A percentile compares a stretch with the other conserved stretches of the same genome.
Conservation (phyloP, 345 rosid species). For the Bruguiera gymnorhiza region DNA sequence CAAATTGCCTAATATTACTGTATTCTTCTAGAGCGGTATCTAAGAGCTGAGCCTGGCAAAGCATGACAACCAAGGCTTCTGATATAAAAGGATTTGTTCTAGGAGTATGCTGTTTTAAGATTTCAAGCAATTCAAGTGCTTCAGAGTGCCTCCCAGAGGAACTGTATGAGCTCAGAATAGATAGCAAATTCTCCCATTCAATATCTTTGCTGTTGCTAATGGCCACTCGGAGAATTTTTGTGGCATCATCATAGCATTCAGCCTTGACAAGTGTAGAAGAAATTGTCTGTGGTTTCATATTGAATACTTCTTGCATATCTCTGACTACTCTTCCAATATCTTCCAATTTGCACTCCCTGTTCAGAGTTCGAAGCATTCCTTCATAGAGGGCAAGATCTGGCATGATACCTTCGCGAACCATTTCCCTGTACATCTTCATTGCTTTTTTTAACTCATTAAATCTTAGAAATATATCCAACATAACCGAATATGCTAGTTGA, state of each 20-base stretch:
- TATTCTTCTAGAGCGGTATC: conserved; percentile 73
- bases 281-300: conserved; percentile 56
- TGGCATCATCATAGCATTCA: conserved; percentile 79
- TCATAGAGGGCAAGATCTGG: conserved; percentile 59
- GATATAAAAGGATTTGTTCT: conserved; percentile 49
- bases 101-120: conserved; percentile 50
- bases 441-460: conserved; percentile 61
- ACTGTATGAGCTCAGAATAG: conserved; percentile 72
- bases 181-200: conserved; percentile 53
- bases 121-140: conserved; percentile 76
- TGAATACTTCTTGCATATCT: conserved; percentile 66
- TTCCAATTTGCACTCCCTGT: conserved; percentile 50
- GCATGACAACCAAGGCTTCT: conserved; percentile 66
- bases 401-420: conserved; percentile 54
- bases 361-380: conserved; percentile 50
- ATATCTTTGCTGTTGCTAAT: conserved; percentile 50
- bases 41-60: conserved; percentile 63
- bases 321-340: conserved; percentile 55
- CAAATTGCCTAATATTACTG: conserved; percentile 38
- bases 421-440: conserved; percentile 53
- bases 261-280: conserved; percentile 77
- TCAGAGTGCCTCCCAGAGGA: conserved; percentile 69
- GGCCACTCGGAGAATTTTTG: conserved; percentile 60
- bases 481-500: conserved; percentile 74
- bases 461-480: conserved; percentile 77